Evolutionary conservation across 805 yeast species (phyloP).

Genomic region (Blastobotrys muscicola): DNA sequence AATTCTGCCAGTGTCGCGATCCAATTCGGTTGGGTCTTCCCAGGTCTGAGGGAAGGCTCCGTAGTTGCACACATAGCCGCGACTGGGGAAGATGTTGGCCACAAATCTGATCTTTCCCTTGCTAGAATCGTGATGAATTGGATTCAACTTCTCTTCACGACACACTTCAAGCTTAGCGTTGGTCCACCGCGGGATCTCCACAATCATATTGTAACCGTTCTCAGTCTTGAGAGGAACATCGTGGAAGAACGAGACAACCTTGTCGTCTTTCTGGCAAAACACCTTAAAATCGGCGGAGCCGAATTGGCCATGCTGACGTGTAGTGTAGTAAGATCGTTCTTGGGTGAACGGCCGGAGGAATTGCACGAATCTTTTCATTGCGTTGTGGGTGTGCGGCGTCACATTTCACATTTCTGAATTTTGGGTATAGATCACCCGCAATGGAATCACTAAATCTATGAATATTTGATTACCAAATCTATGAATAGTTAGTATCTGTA

Average conservation of each 20-base stretch:
- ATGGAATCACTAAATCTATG: too few species aligned
- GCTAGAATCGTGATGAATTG: constrained; percentile 71
- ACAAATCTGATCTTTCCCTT: constrained; percentile 70
- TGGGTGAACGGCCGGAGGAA: too few species aligned
- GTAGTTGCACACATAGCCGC: constrained; percentile 80
- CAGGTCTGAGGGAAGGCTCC: constrained; percentile 63
- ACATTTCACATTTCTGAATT: too few species aligned
- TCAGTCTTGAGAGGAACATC: constrained; percentile 66
- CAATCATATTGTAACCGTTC: constrained; percentile 59
- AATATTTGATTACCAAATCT: too few species aligned
- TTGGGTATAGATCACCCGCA: too few species aligned
- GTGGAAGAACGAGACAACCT: constrained; percentile 72
- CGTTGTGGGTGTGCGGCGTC: neutral
- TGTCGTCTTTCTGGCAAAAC: constrained; percentile 67
- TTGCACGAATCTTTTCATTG: too few species aligned
- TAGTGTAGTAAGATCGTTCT: constrained; percentile 32
- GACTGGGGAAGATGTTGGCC: constrained; percentile 69
- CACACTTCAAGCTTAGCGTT: constrained; percentile 78
- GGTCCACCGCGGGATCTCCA: constrained; percentile 89
- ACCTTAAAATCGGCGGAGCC: constrained; percentile 77
- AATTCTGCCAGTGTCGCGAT: constrained; percentile 37
- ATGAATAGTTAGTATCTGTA: too few species aligned
- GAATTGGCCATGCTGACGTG: constrained; percentile 81
- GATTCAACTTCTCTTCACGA: constrained; percentile 50
- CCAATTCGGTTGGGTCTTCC: constrained; percentile 76